Conservation (phyloP, 2,329 filamentous ascomycete species). For the Botryotinia globosa region DNA sequence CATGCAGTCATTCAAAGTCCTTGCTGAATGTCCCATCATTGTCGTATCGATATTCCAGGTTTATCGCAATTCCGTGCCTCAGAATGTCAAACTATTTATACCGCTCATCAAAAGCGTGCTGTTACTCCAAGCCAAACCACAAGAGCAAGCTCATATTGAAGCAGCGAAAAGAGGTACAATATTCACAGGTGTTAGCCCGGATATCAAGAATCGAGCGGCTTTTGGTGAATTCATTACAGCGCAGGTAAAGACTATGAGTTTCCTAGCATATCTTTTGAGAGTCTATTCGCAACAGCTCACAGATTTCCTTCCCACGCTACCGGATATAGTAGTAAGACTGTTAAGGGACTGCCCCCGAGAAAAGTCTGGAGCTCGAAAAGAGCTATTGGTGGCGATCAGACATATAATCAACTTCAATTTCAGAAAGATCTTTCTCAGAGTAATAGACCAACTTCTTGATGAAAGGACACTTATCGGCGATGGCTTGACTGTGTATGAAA, state of each 20-base stretch:
- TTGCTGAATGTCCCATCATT: slow-evolving; percentile 97
- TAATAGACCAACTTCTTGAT: slow-evolving; percentile 93
- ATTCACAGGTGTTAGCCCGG: slow-evolving; percentile 88
- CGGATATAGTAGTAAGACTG: slow-evolving; percentile 84
- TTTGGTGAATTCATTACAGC: slow-evolving; percentile 98
- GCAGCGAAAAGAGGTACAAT: slow-evolving; percentile 75
- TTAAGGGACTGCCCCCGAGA: slow-evolving; percentile 92
- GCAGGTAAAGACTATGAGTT: slow-evolving; percentile 99
- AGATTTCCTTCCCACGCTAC: slow-evolving; percentile 83
- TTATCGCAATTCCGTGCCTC: slow-evolving; percentile 72
- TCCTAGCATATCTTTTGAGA: slow-evolving; percentile 86
- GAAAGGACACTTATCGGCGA: slow-evolving; percentile 93
- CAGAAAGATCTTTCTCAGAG: slow-evolving; percentile 86
- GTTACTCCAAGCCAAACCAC: slow-evolving; percentile 83
- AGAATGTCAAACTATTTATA: slow-evolving; percentile 89
- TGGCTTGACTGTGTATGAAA: slow-evolving; percentile 93
- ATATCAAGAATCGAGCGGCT: slow-evolving; percentile 87
- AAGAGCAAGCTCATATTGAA: slow-evolving; percentile 86
- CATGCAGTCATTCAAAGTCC: slow-evolving; percentile 98
- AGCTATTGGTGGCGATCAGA: slow-evolving; percentile 90
- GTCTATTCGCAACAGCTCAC: slow-evolving; percentile 83
- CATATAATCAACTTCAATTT: slow-evolving; percentile 99
- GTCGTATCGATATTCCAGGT: slow-evolving; percentile 98
- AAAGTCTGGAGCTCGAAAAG: slow-evolving; percentile 90
- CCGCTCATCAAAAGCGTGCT: slow-evolving; percentile 91